Conservation (phyloP, 352 stramenopile genomes). For the Globisporangium cystogenes region DNA sequence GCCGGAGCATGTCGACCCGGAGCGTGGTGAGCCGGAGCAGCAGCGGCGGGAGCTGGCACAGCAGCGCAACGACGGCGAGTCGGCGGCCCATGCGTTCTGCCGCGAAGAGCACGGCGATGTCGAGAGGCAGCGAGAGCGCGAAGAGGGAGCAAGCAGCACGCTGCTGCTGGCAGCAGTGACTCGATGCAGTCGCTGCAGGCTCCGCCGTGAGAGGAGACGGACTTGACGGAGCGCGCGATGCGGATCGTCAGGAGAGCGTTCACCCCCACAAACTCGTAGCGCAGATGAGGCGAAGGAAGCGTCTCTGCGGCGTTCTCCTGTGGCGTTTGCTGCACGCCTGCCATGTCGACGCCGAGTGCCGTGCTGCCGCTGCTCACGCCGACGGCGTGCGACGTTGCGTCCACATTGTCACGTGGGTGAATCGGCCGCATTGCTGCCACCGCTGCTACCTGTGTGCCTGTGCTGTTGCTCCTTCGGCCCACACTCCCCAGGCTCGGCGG, state of each 20-base stretch:
- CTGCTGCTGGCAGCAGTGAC: background rate
- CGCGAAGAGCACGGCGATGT: conserved; percentile 1
- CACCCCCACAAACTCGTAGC: conserved; percentile 6
- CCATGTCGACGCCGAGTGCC: background rate
- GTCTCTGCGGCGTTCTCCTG: background rate
- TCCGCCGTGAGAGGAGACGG: background rate
- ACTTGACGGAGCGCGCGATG: conserved; percentile 6
- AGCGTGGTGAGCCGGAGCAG: background rate
- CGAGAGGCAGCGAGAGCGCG: conserved; percentile 1
- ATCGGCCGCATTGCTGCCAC: too few species aligned
- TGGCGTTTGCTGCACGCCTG: background rate
- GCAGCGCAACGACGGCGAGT: background rate
- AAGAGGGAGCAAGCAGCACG: background rate
- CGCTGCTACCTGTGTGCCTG: too few species aligned
- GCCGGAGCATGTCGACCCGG: conserved; percentile 7
- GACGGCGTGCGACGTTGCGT: too few species aligned
- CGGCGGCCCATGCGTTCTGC: background rate
- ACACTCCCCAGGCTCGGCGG: too few species aligned
- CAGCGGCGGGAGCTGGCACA: conserved; percentile 1
- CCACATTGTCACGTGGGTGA: too few species aligned
- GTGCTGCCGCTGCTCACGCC: too few species aligned
- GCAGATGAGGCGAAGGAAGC: background rate
- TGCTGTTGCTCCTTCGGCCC: too few species aligned
- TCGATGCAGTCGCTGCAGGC: background rate
- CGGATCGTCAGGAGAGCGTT: conserved; percentile 5